Percentiles rank a stretch among this genome's conserved stretches.
Evolutionary conservation across 768 basidiomycete species (phyloP).

Genomic region (Clathrus columnatus): DNA sequence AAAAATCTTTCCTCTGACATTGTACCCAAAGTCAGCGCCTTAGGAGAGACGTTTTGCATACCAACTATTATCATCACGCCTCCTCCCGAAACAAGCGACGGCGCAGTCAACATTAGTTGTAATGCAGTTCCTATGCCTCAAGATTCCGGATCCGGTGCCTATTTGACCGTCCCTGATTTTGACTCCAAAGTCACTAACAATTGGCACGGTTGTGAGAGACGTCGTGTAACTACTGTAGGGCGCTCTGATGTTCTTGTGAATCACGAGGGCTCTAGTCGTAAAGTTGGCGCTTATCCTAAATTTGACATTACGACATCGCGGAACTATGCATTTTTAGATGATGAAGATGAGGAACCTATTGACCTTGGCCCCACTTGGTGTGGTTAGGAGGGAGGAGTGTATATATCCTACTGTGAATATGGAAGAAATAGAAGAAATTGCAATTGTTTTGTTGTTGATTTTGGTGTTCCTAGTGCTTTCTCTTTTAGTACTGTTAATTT

Average conservation of each 20-base stretch:
- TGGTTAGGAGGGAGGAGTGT: background rate
- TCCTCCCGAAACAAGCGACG: background rate
- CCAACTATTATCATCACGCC: conserved; percentile 6
- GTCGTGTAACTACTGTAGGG: background rate
- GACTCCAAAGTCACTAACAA: background rate
- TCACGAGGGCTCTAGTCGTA: background rate
- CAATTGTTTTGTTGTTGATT: too few relatives aligned
- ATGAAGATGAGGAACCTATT: background rate
- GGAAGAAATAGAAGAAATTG: too few relatives aligned
- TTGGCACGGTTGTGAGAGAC: background rate
- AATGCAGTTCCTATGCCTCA: conserved; percentile 2
- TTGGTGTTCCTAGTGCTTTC: too few relatives aligned
- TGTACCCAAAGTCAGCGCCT: background rate
- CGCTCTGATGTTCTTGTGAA: background rate
- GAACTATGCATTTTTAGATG: background rate
- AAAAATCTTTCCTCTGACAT: background rate
- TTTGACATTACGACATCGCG: background rate
- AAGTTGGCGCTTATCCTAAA: background rate
- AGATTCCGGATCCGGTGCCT: conserved; percentile 2
- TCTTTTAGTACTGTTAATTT: too few relatives aligned
- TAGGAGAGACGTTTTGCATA: background rate
- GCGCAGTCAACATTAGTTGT: background rate
- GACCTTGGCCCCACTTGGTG: conserved; percentile 6
- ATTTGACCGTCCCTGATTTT: conserved; percentile 3
- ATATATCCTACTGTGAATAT: too few relatives aligned